phyloP scores from a whole-genome alignment of 306 rosid genomes.

The Prosopis cineraria region DNA sequence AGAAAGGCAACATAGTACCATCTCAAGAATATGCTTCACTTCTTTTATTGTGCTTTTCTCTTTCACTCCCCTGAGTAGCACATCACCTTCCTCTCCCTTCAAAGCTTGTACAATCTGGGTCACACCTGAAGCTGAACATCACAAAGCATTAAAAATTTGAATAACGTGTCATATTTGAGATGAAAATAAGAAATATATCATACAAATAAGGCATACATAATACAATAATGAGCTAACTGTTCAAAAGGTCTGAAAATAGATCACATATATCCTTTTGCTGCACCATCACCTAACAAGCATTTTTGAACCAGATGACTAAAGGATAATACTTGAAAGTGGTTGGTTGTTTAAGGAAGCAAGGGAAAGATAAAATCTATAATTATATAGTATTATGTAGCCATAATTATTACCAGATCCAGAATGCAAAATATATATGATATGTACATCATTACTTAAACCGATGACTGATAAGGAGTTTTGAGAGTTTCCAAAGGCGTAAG shows the following conservation, averaged over 20 bases:
- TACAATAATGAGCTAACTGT: background rate
- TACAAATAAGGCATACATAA: slow-evolving; percentile 7
- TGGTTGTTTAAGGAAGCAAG: background rate
- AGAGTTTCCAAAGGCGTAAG: background rate
- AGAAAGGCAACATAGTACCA: slow-evolving; percentile 49
- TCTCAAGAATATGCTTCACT: slow-evolving; percentile 82
- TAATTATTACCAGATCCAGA: background rate
- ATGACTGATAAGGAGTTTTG: slow-evolving; percentile 1
- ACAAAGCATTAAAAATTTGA: slow-evolving; percentile 32
- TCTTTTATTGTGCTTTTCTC: slow-evolving; percentile 73
- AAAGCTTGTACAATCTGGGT: slow-evolving; percentile 67
- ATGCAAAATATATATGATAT: slow-evolving; percentile 7
- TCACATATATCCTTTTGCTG: slow-evolving; percentile 1
- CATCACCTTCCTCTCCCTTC: slow-evolving; percentile 64
- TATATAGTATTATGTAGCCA: background rate
- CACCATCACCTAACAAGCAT: slow-evolving; percentile 4
- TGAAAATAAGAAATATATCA: slow-evolving; percentile 5
- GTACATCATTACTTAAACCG: background rate
- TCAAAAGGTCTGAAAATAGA: background rate
- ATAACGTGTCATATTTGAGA: slow-evolving; percentile 13
- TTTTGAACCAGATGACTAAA: slow-evolving; percentile 23
- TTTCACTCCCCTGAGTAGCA: slow-evolving; percentile 62
- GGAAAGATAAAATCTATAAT: background rate
- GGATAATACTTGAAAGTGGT: background rate
- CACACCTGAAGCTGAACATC: slow-evolving; percentile 49